Conservation (phyloP, 306 rosid species). For the Malus fusca region DNA sequence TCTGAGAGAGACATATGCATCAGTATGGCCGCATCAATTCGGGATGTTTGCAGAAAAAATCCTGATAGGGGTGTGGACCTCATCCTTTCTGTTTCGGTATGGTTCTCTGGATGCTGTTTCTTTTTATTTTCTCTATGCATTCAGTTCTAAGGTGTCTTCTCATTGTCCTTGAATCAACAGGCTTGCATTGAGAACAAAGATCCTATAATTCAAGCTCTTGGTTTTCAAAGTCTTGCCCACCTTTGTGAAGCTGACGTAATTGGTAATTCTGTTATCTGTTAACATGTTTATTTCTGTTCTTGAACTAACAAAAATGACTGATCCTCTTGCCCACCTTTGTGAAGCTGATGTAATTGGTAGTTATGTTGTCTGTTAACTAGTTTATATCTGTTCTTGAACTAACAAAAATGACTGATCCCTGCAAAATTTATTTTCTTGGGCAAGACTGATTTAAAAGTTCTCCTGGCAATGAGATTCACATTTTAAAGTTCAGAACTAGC, state of each 20-base stretch:
- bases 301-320: not conserved
- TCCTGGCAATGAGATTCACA: not conserved
- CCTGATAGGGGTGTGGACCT: slow-evolving; percentile 96
- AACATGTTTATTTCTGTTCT: not conserved
- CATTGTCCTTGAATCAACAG: slow-evolving; percentile 38
- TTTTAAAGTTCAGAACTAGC: not conserved
- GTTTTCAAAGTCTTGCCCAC: slow-evolving; percentile 89
- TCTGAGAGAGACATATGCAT: slow-evolving; percentile 61
- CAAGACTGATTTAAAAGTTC: not conserved
- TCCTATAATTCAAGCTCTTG: slow-evolving; percentile 69
- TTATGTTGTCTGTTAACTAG: slow-evolving; percentile 10
- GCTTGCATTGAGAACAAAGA: slow-evolving; percentile 79
- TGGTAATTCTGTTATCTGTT: slow-evolving; percentile 46
- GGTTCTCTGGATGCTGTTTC: slow-evolving; percentile 10
- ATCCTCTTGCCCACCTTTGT: slow-evolving; percentile 72
- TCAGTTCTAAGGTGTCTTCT: slow-evolving; percentile 19
- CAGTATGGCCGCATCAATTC: slow-evolving; percentile 83
- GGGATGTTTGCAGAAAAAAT: slow-evolving; percentile 81
- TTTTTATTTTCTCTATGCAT: slow-evolving; percentile 22
- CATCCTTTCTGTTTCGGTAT: slow-evolving; percentile 89
- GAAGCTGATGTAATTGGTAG: slow-evolving; percentile 90
- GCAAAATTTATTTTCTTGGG: not conserved
- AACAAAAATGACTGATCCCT: not conserved
- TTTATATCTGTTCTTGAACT: not conserved
- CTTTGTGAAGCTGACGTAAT: slow-evolving; percentile 91